Base-by-base conservation (phyloP, 2,329 filamentous ascomycete genomes). In the Pezizomycotina sp. region DNA sequence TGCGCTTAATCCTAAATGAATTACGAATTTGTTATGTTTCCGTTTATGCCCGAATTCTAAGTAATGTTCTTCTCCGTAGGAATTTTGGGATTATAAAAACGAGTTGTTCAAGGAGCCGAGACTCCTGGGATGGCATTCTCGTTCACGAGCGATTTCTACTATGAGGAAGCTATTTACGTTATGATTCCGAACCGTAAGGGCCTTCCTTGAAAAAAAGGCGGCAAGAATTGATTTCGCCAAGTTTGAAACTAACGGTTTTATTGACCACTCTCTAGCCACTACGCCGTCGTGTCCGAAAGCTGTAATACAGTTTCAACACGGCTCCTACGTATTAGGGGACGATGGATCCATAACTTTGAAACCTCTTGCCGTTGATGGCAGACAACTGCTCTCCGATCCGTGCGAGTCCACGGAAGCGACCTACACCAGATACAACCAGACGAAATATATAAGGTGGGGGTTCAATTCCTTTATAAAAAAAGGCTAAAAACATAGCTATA, bases 221-320 rank as follows among this genome's bases (percentile, higher is more conserved):
- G 12, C 2, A 28, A 28, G 13, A 20, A 23, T 12, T 16, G 30
- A 37, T 13, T 10, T 27, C 8, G 9, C 20, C 24, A 22, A 9
- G 23, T 16, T 10, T 36, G 25, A 39, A 20, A 25, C 23, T 34
- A 26, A 18, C 19, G 18, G 16, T 10, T 16, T n/a, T 21, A 22
- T 16, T 24, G 14, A 16, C n/a, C 12, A 27, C 12, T 46, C 20
- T 35, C 44, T 48, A 74, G 72, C 73, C 27, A 56, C 58, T 29
- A 59, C 64, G 9, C 75, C 75, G 18, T 56, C 60, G 42, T 80
- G 75, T 49, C 68, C 73, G 2, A 62, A 63, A 35, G 71, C 67
- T 6, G 65, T 79, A 30, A 69, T 80, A 61, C 74, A 79, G 57
- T 81, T 70, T 64, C 76, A 81, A 53, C 76, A 81, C 52, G 76